Percentiles rank a stretch among this genome's conserved stretches.
Evolutionary conservation across 768 basidiomycete genomes (phyloP).

Genomic region (Calocybe indica): DNA sequence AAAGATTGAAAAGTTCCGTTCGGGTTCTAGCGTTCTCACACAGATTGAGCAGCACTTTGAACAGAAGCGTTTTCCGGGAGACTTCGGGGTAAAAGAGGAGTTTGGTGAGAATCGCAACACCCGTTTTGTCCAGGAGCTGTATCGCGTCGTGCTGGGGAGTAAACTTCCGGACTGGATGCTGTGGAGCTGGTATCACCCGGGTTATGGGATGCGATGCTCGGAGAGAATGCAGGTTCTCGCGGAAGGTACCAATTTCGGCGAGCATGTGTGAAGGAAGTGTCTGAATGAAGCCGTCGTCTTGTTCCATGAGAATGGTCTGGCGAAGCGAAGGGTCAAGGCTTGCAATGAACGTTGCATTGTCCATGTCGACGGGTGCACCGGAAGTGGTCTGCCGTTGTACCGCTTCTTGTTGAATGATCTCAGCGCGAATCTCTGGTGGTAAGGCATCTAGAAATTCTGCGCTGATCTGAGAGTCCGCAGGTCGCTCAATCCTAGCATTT

Average conservation of each 20-base stretch:
- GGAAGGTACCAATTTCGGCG: constrained; percentile 72
- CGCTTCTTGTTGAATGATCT: constrained; percentile 94
- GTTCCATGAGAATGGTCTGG: constrained; percentile 85
- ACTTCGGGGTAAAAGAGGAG: constrained; percentile 96
- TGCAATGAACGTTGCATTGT: constrained; percentile 87
- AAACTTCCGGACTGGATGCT: constrained; percentile 40
- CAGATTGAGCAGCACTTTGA: constrained; percentile 87
- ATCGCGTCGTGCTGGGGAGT: constrained; percentile 77
- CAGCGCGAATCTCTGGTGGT: constrained; percentile 93
- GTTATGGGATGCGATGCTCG: constrained; percentile 25
- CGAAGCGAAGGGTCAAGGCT: constrained; percentile 86
- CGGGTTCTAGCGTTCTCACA: constrained; percentile 94
- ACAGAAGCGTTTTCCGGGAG: constrained; percentile 75
- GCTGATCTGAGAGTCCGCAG: constrained; percentile 84
- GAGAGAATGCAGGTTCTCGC: constrained; percentile 42
- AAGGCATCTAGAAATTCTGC: constrained; percentile 93
- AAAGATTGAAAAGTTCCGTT: constrained; percentile 87
- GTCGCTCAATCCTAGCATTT: constrained; percentile 67
- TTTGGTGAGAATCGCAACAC: constrained; percentile 84
- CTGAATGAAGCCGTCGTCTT: constrained; percentile 80
- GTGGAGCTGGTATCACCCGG: constrained; percentile 19
- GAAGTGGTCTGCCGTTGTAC: constrained; percentile 61
- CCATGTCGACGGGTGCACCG: constrained; percentile 65
- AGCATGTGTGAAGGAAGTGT: constrained; percentile 81
- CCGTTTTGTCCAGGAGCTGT: constrained; percentile 85